phyloP scores from a whole-genome alignment of 768 basidiomycete genomes.

The Agrocybe chaxingu region DNA sequence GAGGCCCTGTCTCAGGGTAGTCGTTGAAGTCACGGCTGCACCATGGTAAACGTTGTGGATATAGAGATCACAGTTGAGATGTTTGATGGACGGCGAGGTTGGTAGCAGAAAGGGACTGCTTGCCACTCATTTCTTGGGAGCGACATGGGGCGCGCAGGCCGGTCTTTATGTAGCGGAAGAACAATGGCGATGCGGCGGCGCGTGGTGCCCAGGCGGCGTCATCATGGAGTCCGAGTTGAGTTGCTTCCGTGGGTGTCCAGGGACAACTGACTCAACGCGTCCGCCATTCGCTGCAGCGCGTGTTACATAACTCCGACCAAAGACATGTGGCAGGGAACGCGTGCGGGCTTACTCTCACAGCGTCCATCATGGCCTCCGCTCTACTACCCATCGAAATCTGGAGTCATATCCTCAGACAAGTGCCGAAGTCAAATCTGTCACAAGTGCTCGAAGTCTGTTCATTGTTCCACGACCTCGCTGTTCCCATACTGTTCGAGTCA shows the following conservation, averaged over 20 bases:
- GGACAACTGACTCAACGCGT: not conserved
- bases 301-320: no score
- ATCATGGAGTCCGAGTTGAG: not conserved
- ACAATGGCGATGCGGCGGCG: no score
- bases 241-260: not conserved
- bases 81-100: slow-evolving; percentile 43
- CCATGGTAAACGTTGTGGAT: slow-evolving; percentile 40
- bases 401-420: slow-evolving; percentile 27
- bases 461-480: slow-evolving; percentile 31
- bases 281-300: not conserved
- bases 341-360: not conserved
- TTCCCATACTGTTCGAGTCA: slow-evolving; percentile 29
- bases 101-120: slow-evolving; percentile 40
- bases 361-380: slow-evolving; percentile 10
- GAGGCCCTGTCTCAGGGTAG: slow-evolving; percentile 1
- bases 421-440: slow-evolving; percentile 24
- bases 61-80: slow-evolving; percentile 44
- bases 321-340: no score
- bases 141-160: no score
- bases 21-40: slow-evolving; percentile 3
- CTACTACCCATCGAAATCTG: slow-evolving; percentile 27
- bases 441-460: slow-evolving; percentile 31
- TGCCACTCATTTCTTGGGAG: slow-evolving; percentile 20
- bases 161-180: no score
- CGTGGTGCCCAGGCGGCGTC: not conserved